Percentiles rank a stretch among this genome's conserved stretches.
Conservation (phyloP, 1,284 basidiomycete genomes). For the Cerrena zonata region DNA sequence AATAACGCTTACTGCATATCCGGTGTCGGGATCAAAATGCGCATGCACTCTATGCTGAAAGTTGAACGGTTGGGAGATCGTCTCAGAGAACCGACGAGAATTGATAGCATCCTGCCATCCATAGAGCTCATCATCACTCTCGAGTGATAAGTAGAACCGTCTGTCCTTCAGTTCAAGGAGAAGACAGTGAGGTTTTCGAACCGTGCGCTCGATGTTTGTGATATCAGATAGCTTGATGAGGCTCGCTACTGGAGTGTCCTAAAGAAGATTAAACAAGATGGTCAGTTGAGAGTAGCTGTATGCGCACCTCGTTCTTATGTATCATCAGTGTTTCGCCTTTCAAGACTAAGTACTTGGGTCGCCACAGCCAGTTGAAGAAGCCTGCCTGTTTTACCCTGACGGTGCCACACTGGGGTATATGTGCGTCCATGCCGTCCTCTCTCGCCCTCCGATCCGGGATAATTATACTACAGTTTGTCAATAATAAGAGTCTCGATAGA, state of each 20-base stretch:
- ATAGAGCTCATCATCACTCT: constrained; percentile 93
- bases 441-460: too few species aligned
- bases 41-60: constrained; percentile 98
- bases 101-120: constrained; percentile 97
- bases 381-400: constrained; percentile 87
- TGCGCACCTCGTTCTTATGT: constrained; percentile 88
- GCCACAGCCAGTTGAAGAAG: constrained; percentile 88
- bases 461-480: background rate
- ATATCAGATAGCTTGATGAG: constrained; percentile 75
- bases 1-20: constrained; percentile 72
- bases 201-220: constrained; percentile 82
- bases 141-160: constrained; percentile 74
- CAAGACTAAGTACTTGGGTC: constrained; percentile 84
- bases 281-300: too few species aligned
- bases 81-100: constrained; percentile 85
- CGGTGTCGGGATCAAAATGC: constrained; percentile 90
- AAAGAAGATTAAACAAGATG: constrained; percentile 50
- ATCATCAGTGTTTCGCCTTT: constrained; percentile 78
- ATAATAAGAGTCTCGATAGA: background rate
- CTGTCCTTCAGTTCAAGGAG: constrained; percentile 81
- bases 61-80: constrained; percentile 92
- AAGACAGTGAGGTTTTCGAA: constrained; percentile 88
- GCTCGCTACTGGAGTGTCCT: constrained; percentile 31
- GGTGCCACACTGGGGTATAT: constrained; percentile 60
- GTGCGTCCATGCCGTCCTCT: constrained; percentile 29